These are phyloP conservation scores for Abrus pulchellus DNA, from an alignment of 306 rosid genomes.

Conservation along the genomic window DNA sequence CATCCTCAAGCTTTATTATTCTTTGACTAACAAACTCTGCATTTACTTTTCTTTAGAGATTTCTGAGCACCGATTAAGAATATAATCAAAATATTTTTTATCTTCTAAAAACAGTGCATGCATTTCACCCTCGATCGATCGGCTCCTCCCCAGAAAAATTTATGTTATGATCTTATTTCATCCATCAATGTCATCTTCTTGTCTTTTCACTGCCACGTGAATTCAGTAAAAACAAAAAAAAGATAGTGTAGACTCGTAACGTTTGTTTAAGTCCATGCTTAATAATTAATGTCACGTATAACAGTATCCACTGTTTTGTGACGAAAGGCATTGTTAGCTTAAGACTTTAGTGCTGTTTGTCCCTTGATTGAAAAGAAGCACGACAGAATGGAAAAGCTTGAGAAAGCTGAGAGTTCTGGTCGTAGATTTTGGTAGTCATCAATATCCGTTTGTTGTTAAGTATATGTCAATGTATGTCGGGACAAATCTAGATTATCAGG, in stretches of 20 bases:
- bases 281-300: not conserved
- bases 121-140: no score
- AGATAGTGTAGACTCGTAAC: not conserved
- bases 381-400: slow-evolving; percentile 8
- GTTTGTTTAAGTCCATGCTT: not conserved
- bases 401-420: not conserved
- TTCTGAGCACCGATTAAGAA: no score
- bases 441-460: slow-evolving; percentile 34
- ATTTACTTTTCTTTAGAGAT: no score
- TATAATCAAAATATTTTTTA: no score
- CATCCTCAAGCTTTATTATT: not conserved
- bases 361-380: slow-evolving; percentile 26
- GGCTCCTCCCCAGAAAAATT: not conserved
- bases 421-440: slow-evolving; percentile 3
- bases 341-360: slow-evolving; percentile 30
- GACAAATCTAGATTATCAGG: slow-evolving; percentile 39
- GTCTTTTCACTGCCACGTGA: slow-evolving; percentile 9
- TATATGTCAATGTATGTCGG: not conserved
- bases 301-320: not conserved
- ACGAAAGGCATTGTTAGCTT: slow-evolving; percentile 9
- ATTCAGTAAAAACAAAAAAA: not conserved
- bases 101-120: no score
- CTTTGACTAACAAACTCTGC: not conserved
- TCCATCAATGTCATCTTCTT: not conserved
- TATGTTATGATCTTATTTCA: not conserved